Evolutionary conservation across 2,329 filamentous ascomycete species (phyloP).

Genomic region (Sclerotiophoma versabilis): DNA sequence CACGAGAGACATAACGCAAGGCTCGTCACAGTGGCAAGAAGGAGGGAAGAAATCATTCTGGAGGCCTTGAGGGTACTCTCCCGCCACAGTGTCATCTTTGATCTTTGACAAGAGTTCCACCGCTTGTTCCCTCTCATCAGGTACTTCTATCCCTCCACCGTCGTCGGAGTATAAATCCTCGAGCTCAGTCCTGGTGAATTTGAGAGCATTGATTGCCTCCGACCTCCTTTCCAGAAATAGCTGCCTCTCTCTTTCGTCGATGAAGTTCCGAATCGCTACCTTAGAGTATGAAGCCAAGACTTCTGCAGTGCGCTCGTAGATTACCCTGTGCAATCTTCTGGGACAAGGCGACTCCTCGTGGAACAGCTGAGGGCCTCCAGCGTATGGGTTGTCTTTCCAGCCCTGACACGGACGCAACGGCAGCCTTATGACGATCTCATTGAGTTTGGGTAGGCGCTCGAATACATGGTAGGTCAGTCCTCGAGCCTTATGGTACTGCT

Average conservation of each 20-base stretch:
- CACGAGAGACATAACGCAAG: background rate
- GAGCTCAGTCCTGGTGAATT: slow-evolving; percentile 21
- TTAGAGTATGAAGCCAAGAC: slow-evolving; percentile 16
- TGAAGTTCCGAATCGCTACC: slow-evolving; percentile 25
- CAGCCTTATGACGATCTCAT: slow-evolving; percentile 28
- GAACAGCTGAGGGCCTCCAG: slow-evolving; percentile 25
- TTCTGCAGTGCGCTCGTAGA: slow-evolving; percentile 35
- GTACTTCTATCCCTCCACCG: slow-evolving; percentile 26
- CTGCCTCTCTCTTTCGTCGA: slow-evolving; percentile 27
- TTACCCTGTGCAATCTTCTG: slow-evolving; percentile 28
- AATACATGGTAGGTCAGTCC: slow-evolving; percentile 27
- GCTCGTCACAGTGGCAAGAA: background rate
- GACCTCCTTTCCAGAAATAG: slow-evolving; percentile 15
- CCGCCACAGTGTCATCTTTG: background rate
- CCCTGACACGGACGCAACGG: slow-evolving; percentile 13
- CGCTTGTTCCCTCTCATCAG: background rate
- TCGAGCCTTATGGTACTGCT: background rate
- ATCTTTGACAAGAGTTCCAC: background rate
- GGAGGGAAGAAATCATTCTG: background rate
- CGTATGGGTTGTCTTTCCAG: slow-evolving; percentile 7
- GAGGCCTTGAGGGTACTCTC: background rate
- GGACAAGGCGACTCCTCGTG: slow-evolving; percentile 30
- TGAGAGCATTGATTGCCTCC: background rate
- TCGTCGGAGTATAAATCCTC: slow-evolving; percentile 25
- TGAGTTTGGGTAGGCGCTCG: slow-evolving; percentile 30